Evolutionary conservation across 192 early-diverging fungal genomes (phyloP).

Genomic region (Chytriomyces sp.): DNA sequence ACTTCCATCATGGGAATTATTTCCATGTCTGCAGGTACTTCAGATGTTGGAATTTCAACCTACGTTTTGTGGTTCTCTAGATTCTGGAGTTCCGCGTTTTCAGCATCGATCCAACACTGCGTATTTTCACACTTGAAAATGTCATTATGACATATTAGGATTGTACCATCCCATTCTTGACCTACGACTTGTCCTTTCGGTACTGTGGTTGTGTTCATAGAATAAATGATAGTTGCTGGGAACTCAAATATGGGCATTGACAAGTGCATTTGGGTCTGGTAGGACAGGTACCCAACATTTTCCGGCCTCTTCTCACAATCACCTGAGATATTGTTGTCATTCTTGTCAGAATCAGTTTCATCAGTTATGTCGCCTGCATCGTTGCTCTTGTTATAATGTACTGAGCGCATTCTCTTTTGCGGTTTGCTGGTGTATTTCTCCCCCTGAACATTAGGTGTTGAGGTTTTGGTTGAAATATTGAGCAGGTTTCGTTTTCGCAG

Average conservation of each 20-base stretch:
- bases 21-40: not conserved
- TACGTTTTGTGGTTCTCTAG: not conserved
- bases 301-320: not conserved
- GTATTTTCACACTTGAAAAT: constrained; percentile 2
- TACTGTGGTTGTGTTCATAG: not conserved
- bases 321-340: not conserved
- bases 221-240: not conserved
- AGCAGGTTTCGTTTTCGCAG: not conserved
- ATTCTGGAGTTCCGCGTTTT: not conserved
- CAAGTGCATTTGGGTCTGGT: not conserved
- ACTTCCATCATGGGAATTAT: constrained; percentile 16
- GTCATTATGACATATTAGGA: constrained; percentile 5
- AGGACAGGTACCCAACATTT: not conserved
- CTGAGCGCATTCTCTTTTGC: no score
- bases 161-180: not conserved
- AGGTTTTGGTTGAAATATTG: not conserved
- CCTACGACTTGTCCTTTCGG: not conserved
- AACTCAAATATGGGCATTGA: not conserved
- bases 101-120: not conserved
- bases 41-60: not conserved
- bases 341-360: not conserved
- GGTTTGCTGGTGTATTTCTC: not conserved
- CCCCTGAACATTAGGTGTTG: constrained; percentile 17
- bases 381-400: no score
- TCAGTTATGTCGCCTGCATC: not conserved